Conservation (phyloP, 1,139 yeast genomes). For the Saccharomyces hybrid region DNA sequence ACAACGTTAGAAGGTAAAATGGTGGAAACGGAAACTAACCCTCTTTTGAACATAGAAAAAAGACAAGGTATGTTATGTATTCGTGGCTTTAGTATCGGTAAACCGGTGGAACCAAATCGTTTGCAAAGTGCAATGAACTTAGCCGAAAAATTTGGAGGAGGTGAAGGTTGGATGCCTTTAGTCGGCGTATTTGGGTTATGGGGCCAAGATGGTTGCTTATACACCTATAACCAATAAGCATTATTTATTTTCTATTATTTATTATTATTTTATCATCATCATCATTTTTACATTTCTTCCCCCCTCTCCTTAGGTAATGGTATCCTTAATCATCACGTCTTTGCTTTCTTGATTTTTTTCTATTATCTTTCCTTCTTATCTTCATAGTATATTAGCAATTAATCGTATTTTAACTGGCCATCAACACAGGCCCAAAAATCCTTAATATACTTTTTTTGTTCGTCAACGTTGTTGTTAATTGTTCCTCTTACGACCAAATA, state of each 20-base stretch:
- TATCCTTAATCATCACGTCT: neutral
- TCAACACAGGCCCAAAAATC: constrained; percentile 44
- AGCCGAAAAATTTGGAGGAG: constrained; percentile 34
- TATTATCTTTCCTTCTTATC: neutral
- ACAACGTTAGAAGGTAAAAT: constrained; percentile 35
- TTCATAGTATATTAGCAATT: neutral
- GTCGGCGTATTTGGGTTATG: constrained; percentile 46
- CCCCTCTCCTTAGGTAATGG: no score
- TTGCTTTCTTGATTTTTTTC: neutral
- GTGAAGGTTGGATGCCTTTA: constrained; percentile 60
- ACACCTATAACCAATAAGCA: constrained; percentile 21
- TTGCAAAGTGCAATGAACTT: constrained; percentile 27
- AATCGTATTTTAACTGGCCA: constrained; percentile 38
- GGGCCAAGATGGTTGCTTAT: constrained; percentile 72
- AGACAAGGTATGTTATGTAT: constrained; percentile 46
- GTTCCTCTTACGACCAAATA: constrained; percentile 52
- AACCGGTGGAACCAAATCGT: constrained; percentile 32
- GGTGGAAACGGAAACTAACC: constrained; percentile 37
- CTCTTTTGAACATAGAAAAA: constrained; percentile 32
- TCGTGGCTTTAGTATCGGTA: constrained; percentile 65
- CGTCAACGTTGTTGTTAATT: constrained; percentile 8
- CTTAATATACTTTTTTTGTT: constrained; percentile 39
- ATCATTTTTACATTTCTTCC: neutral
- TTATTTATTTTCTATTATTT: constrained; percentile 2
- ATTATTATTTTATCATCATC: constrained; percentile 1